Conservation (phyloP, 129 eudicot genomes). For the Ambrosia trifida region DNA sequence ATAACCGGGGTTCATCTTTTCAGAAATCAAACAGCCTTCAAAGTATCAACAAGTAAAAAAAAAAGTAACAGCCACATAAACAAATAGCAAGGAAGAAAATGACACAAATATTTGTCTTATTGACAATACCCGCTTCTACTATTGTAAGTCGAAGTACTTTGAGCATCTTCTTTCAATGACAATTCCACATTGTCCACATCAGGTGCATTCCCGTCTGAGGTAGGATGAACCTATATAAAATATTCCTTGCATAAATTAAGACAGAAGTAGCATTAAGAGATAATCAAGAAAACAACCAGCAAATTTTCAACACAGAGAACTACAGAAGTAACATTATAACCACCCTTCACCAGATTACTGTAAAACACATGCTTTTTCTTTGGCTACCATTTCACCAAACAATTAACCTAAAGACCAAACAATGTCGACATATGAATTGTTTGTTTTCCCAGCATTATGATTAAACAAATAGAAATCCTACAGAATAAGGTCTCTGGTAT, state of each 20-base stretch:
- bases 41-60: not conserved
- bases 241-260: conserved; percentile 41
- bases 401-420: not conserved
- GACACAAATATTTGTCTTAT: conserved; percentile 12
- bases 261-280: conserved; percentile 32
- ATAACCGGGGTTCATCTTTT: not conserved
- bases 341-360: not conserved
- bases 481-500: conserved; percentile 1
- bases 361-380: conserved; percentile 3
- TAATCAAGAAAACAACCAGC: conserved; percentile 28
- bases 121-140: conserved; percentile 42
- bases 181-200: conserved; percentile 47
- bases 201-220: conserved; percentile 37
- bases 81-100: conserved; percentile 4
- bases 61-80: not conserved
- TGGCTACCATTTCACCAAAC: not conserved
- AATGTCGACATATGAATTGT: conserved; percentile 3
- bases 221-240: conserved; percentile 59
- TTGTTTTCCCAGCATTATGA: not conserved
- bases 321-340: not conserved
- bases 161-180: conserved; percentile 57
- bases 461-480: conserved; percentile 8
- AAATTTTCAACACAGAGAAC: conserved; percentile 7
- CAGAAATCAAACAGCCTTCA: conserved; percentile 8
- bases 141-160: conserved; percentile 44